Evolutionary conservation across 2,329 filamentous ascomycete species (phyloP), one percentile per base, ranked within the genome.

Genomic region (Colletotrichum truncatum): DNA sequence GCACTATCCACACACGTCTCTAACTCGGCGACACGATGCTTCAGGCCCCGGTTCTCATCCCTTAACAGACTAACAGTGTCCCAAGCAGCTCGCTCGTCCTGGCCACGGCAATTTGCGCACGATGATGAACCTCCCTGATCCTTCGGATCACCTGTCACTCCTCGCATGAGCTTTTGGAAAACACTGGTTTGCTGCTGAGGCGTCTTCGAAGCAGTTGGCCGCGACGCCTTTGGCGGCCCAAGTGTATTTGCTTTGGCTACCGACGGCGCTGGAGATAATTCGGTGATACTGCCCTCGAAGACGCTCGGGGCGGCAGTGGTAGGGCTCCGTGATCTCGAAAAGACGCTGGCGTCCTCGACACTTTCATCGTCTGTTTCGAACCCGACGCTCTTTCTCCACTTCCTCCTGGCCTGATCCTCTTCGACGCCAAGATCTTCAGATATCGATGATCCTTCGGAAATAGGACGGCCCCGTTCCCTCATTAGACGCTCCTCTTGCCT

Each of bases 1-100:
- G 87, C 88, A 6, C 84, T 84, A 34, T 91, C 88, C 5, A 91
- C 84, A 4, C 83, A 87, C 3, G 77, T 80, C 76, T 91, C 88
- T 3, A 91, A 74, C 69, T 87, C 80, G 16, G 82, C 81, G 4
- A 91, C 86, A 18, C 87, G 78, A 38, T 82, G 80, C 78, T 91
- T 91, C 52, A 91, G 74, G 8, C 83, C 82, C 70, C 80, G 84
- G 69, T 91, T 91, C 78, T 91, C 89, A 48, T 87, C 85, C 38
- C 86, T 80, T 64, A 91, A 75, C 48, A 89, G 67, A 55, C 83
- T 82, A n/a, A 89, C 88, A 4, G 88, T 89, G 71, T 90, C 84
- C 88, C 88, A 91, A 4, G 88, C 88, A 36, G 87, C 81, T 68
- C 85, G 87, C 11, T 85, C 81, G 55, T 87, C 84, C 70, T 84